Evolutionary conservation across 768 basidiomycete species (phyloP).

Genomic region (Podaxis pistillaris): DNA sequence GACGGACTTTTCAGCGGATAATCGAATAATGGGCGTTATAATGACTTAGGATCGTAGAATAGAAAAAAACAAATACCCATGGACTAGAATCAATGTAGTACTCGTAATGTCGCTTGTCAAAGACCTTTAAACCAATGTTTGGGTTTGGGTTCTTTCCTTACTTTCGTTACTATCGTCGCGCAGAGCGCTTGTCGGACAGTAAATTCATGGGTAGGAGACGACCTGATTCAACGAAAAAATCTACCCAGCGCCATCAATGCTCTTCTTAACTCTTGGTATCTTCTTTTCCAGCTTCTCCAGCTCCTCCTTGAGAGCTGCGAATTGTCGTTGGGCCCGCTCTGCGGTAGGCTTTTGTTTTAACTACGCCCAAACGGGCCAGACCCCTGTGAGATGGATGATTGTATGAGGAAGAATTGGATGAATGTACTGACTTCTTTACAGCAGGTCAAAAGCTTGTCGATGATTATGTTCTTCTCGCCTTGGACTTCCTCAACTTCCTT

Average conservation of each 20-base stretch:
- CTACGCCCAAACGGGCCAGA: constrained; percentile 24
- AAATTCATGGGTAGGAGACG: constrained; percentile 11
- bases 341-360: constrained; percentile 68
- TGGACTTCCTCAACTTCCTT: constrained; percentile 82
- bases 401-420: constrained; percentile 1
- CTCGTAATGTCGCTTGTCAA: not conserved
- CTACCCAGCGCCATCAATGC: constrained; percentile 25
- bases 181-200: constrained; percentile 7
- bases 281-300: constrained; percentile 82
- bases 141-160: not conserved
- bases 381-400: constrained; percentile 19
- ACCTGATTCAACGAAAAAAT: not conserved
- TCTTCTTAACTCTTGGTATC: constrained; percentile 45
- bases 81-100: constrained; percentile 4
- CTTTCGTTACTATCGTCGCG: not conserved
- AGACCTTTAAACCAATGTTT: not conserved
- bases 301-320: constrained; percentile 80
- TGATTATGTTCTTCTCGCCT: constrained; percentile 72
- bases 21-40: constrained; percentile 1
- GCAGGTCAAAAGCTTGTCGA: constrained; percentile 81
- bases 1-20: constrained; percentile 7
- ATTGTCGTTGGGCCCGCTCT: constrained; percentile 78
- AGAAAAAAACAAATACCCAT: not conserved
- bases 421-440: constrained; percentile 74
- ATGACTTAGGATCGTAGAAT: constrained; percentile 5